Evolutionary conservation across 306 rosid genomes (phyloP), one percentile per base, ranked within the genome.

Genomic region (Vigna nakashimae): DNA sequence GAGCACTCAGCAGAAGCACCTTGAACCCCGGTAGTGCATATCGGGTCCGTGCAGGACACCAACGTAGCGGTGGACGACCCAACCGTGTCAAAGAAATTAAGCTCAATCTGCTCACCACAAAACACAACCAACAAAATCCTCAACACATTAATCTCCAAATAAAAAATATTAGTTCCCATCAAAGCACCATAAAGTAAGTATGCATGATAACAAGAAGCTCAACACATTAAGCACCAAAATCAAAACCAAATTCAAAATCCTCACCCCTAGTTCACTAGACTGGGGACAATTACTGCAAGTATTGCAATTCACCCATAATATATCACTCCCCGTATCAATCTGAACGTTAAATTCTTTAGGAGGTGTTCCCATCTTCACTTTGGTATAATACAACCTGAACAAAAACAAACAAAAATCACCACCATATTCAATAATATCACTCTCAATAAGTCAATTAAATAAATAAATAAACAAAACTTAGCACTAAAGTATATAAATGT

Each of bases 321-420:
- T 87, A 65, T 95, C 99, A 65, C 99, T 95, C 71, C 99, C 98
- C 2, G 98, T 91, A 79, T 92, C 99, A 71, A 95, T 91, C 88
- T 92, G 96, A 53, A 95, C 99, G 43, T 85, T 91, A 80, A 89
- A 95, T 81, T 95, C 98, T 81, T 63, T 89, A 5, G 98, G 96
- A 49, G 97, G 99, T 78, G 97, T 83, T 65, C 99, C 98, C 84
- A 95, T 79, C 86, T 89, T 92, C 56, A 95, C 97, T 85, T 88
- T 89, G 1, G 99, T 88, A 75, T 84, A 92, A 85, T 95, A 95
- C 78, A 95, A 81, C 90, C 99, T 95, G 72, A 69, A 82, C 45
- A 86, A 81, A 40, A 73, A 83, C 75, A 34, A 13, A 80, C 28
- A 28, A 73, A 83, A 80, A 34, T 26, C 48, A 18, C 10, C 7